Conservation (phyloP, 176 grass and related monocot genomes). For the Tillandsia leiboldiana region DNA sequence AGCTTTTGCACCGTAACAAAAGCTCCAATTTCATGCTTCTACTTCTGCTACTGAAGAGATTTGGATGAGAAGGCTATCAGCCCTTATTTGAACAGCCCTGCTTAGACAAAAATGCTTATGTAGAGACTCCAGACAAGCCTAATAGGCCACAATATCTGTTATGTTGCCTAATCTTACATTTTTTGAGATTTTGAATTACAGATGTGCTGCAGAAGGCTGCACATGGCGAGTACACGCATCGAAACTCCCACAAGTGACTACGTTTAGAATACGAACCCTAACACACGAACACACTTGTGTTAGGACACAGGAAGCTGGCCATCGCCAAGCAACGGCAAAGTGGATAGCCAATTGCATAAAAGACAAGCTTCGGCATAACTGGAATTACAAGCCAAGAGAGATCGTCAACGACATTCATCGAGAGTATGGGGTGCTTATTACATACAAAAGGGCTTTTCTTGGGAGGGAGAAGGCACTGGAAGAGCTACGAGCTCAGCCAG, state of each 20-base stretch:
- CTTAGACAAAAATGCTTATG: no score
- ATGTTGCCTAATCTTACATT: background rate
- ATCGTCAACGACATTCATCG: constrained; percentile 11
- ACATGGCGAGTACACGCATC: constrained; percentile 20
- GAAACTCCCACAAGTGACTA: constrained; percentile 14
- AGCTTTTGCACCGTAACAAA: no score
- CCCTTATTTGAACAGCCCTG: no score
- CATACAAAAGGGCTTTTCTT: constrained; percentile 16
- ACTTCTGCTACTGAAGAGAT: no score
- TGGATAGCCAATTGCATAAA: constrained; percentile 18
- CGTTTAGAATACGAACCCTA: constrained; percentile 18
- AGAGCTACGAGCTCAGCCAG: constrained; percentile 1
- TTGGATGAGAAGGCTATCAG: no score
- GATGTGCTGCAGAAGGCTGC: constrained; percentile 16
- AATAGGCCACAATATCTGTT: no score
- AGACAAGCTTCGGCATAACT: constrained; percentile 13
- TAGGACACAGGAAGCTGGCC: constrained; percentile 5
- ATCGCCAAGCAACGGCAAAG: constrained; percentile 14
- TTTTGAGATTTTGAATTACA: background rate
- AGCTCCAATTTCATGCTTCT: no score
- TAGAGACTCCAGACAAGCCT: no score
- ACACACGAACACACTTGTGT: constrained; percentile 10
- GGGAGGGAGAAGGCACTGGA: constrained; percentile 13
- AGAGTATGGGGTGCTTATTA: constrained; percentile 3
- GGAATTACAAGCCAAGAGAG: constrained; percentile 12